Conservation (phyloP, 2,329 filamentous ascomycete genomes). For the Cladosporium colombiae region DNA sequence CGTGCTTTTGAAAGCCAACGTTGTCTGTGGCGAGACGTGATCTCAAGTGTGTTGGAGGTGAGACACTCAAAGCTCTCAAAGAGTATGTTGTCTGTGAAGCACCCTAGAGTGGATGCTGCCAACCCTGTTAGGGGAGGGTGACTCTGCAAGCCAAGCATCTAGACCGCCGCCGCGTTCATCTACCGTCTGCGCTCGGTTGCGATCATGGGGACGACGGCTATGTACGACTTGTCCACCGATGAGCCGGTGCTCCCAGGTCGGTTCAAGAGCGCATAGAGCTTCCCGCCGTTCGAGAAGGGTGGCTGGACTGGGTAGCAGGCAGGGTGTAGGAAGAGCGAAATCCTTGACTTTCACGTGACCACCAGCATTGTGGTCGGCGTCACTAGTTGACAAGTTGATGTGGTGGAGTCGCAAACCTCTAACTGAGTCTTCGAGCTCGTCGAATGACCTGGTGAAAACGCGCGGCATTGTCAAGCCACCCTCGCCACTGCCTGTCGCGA, state of each 20-base stretch:
- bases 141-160: conserved; percentile 20
- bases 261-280: conserved; percentile 23
- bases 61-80: conserved; percentile 19
- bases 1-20: conserved; percentile 66
- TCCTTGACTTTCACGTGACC: conserved; percentile 20
- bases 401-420: conserved; percentile 22
- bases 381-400: not conserved
- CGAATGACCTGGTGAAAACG: conserved; percentile 32
- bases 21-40: conserved; percentile 51
- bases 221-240: conserved; percentile 27
- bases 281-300: conserved; percentile 25
- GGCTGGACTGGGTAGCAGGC: conserved; percentile 24
- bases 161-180: conserved; percentile 18
- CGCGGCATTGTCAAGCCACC: conserved; percentile 25
- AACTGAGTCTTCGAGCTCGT: conserved; percentile 27
- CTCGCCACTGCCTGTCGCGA: conserved; percentile 11
- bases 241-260: conserved; percentile 23
- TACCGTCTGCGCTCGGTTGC: conserved; percentile 21
- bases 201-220: conserved; percentile 25
- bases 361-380: conserved; percentile 4
- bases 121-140: not conserved
- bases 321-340: conserved; percentile 23
- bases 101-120: conserved; percentile 1
- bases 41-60: not conserved
- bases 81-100: conserved; percentile 28